phyloP scores from a whole-genome alignment of 192 early-diverging fungal genomes.

The Umbelopsis ramanniana region DNA sequence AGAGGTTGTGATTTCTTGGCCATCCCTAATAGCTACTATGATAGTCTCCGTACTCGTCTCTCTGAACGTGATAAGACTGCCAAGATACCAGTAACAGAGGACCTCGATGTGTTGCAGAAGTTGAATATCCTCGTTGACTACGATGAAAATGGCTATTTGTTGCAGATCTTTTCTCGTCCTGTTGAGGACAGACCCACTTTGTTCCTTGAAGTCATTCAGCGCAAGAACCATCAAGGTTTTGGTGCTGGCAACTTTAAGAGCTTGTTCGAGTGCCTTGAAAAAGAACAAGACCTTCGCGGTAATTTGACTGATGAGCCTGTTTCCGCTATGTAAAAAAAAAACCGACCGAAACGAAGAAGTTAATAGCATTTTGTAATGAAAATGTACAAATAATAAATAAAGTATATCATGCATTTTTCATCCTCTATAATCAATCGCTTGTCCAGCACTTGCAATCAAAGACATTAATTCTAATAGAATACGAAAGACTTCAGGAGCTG shows the following conservation, averaged over 20 bases:
- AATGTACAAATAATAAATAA: too few species aligned
- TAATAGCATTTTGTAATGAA: too few species aligned
- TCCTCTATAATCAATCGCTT: too few species aligned
- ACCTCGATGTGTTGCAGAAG: slow-evolving; percentile 80
- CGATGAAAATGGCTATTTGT: slow-evolving; percentile 94
- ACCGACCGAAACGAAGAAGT: too few species aligned
- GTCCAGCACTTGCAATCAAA: too few species aligned
- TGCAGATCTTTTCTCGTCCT: slow-evolving; percentile 93
- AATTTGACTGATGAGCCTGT: slow-evolving; percentile 58
- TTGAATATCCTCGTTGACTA: slow-evolving; percentile 95
- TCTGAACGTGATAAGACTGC: slow-evolving; percentile 54
- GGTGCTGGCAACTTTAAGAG: slow-evolving; percentile 98
- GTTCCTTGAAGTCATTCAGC: slow-evolving; percentile 97
- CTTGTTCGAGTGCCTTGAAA: slow-evolving; percentile 94
- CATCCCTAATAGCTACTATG: slow-evolving; percentile 89
- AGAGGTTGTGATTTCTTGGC: slow-evolving; percentile 91
- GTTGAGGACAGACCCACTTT: slow-evolving; percentile 95
- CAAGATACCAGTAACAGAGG: slow-evolving; percentile 76
- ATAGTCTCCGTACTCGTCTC: slow-evolving; percentile 77
- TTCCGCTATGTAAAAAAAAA: not conserved
- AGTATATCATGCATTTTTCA: too few species aligned
- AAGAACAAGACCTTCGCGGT: slow-evolving; percentile 91
- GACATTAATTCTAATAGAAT: too few species aligned
- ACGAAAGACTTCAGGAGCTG: too few species aligned
- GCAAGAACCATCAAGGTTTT: slow-evolving; percentile 90